These are phyloP conservation scores for Keithomyces neogunnii DNA, from an alignment of 2,329 filamentous ascomycete species.

Conservation along the genomic window DNA sequence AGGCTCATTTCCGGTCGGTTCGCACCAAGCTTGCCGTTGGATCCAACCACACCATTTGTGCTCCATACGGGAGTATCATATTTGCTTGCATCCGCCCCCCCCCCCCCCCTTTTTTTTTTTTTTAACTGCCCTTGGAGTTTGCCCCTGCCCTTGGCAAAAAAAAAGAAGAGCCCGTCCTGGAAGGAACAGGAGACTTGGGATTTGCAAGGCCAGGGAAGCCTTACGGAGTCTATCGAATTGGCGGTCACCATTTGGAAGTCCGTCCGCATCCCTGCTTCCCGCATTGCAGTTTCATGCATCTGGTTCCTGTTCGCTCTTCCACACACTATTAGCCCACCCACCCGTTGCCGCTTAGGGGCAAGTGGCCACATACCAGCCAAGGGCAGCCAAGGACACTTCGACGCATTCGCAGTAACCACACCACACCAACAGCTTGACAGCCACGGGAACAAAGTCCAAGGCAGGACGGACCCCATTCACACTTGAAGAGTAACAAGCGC, in stretches of 20 bases:
- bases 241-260: slow-evolving; percentile 1
- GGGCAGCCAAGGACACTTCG: neutral
- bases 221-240: neutral
- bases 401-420: neutral
- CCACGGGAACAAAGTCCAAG: no score
- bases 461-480: no score
- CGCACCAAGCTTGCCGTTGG: neutral
- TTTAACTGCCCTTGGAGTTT: neutral
- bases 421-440: neutral
- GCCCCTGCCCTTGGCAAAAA: neutral
- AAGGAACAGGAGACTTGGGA: neutral
- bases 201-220: neutral
- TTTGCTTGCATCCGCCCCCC: neutral
- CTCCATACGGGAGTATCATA: neutral
- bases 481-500: no score
- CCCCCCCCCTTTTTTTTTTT: slow-evolving; percentile 1
- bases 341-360: neutral
- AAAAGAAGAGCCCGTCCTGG: neutral
- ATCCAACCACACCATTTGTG: neutral
- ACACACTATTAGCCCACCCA: neutral
- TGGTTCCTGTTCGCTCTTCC: no score
- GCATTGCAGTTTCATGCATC: neutral
- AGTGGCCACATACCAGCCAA: neutral
- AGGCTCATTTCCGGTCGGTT: slow-evolving; percentile 5
- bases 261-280: neutral